Evolutionary conservation across 1,284 basidiomycete species (phyloP), one percentile per base, ranked within the genome.

Genomic region (Ganoderma sinense): DNA sequence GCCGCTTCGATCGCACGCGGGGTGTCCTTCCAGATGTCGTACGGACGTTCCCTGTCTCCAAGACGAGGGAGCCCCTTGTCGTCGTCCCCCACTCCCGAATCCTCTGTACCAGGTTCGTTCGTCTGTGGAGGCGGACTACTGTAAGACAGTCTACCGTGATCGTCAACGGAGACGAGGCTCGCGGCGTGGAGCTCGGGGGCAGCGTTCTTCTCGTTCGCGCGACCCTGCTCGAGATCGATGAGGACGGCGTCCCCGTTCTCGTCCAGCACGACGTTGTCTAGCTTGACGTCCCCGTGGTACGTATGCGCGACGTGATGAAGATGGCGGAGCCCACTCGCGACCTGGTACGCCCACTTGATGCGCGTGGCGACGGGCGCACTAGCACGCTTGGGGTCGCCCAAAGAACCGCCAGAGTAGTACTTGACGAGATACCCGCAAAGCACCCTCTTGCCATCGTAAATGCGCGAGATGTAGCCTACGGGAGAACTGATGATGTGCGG

Each of bases 201-300:
- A 7, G 45, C 61, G 4, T 53, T 65, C 33, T 61, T 55, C 41
- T 66, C 56, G 65, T 69, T 69, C 33, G 68, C 43, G 26, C 65
- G 64, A 7, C 60, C 55, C 43, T 69, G 68, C 65, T 69, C 68
- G 29, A 63, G 59, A 36, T 69, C 68, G 45, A 69, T 66, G 31
- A 66, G 61, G 13, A 63, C 56, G 0, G 62, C 60, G 48, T 69
- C 26, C 53, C 62, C 64, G 23, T 69, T 23, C 64, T 41, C 68
- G 61, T 69, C 68, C 8, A 69, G 61, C 5, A 69, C 58, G 1
- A 59, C 60, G 36, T 69, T 69, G 55, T 60, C 65, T 13, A 63
- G 65, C 61, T 69, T 69, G 45, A 69, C 40, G 20, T 69, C 65
- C 8, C 61, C 68, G 26, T 63, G 68, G 53, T 69, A 69, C 10